phyloP scores from a whole-genome alignment of 352 stramenopile species.

The Globisporangium abappressorium region DNA sequence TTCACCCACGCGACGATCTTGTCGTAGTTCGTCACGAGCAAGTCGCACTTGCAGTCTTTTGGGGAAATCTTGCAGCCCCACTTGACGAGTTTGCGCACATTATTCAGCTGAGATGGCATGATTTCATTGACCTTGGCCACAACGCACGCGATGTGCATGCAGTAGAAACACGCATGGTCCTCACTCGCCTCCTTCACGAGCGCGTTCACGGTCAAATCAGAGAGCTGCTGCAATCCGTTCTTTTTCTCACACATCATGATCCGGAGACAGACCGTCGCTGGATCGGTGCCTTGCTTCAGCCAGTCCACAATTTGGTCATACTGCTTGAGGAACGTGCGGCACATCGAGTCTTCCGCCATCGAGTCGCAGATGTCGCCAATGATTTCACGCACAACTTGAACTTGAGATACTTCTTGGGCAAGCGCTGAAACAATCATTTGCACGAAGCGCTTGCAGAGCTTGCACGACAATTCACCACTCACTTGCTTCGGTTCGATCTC shows the following conservation, averaged over 20 bases:
- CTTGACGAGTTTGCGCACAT: constrained; percentile 4
- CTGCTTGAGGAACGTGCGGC: constrained; percentile 71
- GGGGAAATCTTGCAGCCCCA: constrained; percentile 16
- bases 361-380: constrained; percentile 75
- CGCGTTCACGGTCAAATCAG: constrained; percentile 1
- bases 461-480: constrained; percentile 48
- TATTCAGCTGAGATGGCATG: constrained; percentile 10
- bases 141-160: constrained; percentile 6
- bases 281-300: constrained; percentile 68
- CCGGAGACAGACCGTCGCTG: constrained; percentile 50
- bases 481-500: constrained; percentile 23
- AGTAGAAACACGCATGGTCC: constrained; percentile 17
- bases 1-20: constrained; percentile 15
- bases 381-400: constrained; percentile 67
- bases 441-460: constrained; percentile 75
- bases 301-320: constrained; percentile 78
- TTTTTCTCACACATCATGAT: constrained; percentile 55
- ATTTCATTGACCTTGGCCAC: constrained; percentile 13
- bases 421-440: constrained; percentile 68
- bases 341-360: constrained; percentile 71
- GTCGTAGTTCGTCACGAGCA: constrained; percentile 18
- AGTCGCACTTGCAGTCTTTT: constrained; percentile 16
- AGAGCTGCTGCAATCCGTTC: constrained; percentile 2
- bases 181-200: neutral
- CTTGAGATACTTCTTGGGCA: constrained; percentile 48